These are phyloP conservation scores for Rhodotorula diobovata DNA, from an alignment of 768 basidiomycete species.

Conservation along the genomic window DNA sequence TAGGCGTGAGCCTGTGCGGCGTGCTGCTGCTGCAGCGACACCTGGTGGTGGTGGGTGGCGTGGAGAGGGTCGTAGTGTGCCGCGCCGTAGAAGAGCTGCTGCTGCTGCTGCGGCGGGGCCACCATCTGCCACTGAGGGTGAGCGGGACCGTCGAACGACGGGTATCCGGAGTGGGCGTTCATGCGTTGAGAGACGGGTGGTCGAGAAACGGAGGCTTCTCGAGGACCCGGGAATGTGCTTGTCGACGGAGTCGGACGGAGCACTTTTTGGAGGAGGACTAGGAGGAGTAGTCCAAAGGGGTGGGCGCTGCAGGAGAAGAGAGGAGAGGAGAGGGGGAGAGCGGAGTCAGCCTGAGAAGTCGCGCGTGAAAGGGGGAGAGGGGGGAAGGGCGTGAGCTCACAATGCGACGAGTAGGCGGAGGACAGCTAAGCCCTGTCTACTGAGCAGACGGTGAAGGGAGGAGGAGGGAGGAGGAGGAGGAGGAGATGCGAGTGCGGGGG, in stretches of 20 bases:
- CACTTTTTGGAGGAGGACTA: constrained; percentile 17
- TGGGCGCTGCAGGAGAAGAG: not conserved
- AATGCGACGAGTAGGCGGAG: constrained; percentile 24
- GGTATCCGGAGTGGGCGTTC: constrained; percentile 25
- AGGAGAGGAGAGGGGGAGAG: too few relatives aligned
- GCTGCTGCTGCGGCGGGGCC: constrained; percentile 12
- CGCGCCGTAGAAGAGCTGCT: constrained; percentile 2
- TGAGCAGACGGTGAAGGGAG: not conserved
- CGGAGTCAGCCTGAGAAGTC: not conserved
- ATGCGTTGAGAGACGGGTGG: constrained; percentile 14
- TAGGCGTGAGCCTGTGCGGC: not conserved
- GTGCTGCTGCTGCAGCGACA: constrained; percentile 9
- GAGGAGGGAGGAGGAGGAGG: not conserved
- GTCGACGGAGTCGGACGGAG: not conserved
- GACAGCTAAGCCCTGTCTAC: constrained; percentile 34
- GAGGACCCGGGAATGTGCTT: constrained; percentile 23
- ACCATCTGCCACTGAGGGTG: constrained; percentile 20
- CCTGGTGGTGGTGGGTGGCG: constrained; percentile 21
- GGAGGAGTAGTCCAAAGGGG: not conserved
- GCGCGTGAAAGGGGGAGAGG: not conserved
- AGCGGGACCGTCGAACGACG: constrained; percentile 30
- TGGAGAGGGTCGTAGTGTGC: constrained; percentile 18
- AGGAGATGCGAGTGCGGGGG: not conserved
- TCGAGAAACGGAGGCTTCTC: constrained; percentile 33
- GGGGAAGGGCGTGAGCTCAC: not conserved